Base-by-base conservation (phyloP, 139 green algal genomes). In the Haematococcus lacustris region DNA sequence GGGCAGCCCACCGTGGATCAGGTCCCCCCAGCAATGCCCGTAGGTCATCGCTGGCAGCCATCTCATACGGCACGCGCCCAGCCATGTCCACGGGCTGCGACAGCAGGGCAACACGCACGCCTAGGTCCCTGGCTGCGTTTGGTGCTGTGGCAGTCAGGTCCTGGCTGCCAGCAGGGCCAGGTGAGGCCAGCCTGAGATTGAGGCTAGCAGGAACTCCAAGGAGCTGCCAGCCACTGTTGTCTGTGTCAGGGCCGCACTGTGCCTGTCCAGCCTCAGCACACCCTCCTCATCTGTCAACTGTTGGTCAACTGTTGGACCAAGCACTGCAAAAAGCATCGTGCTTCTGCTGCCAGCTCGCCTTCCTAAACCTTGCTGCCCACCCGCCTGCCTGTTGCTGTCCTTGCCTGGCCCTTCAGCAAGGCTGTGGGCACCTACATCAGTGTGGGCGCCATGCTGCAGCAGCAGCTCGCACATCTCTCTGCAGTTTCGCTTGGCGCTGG, bases 21-120 rank as follows among this genome's bases (percentile, higher is more conserved):
- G 86, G 86, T 0, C 86, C 86, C 0, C 83, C 86, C 72, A 91
- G 82, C 68, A 89, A 64, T 37, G 66, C 39, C 1, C 86, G 60
- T 25, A 91, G 73, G 9, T 84, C 85, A 41, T 86, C 82, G 4
- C 17, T 38, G 28, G 86, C 74, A 23, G 86, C 82, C 50, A 73
- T 32, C 61, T 87, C 78, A 40, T 77, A 83, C 0, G 76, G 80
- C 41, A 73, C n/a, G 1, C 70, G 73, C 13, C 80, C 76, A 23
- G 38, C n/a, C 64, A 76, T 69, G 62, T 84, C 74, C 0, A 53
- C 21, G 33, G 34, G 34, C 17, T 73, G 66, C 28, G 13, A 40
- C 41, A 62, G 28, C n/a, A 64, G 13, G 3, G 2, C 9, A 13
- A 72, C 67, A 59, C 43, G 13, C 26, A n/a, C 67, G 28, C 4